Evolutionary conservation across 192 early-diverging fungal species (phyloP), one percentile per base, ranked within the genome.

Genomic region (Umbelopsis isabellina): DNA sequence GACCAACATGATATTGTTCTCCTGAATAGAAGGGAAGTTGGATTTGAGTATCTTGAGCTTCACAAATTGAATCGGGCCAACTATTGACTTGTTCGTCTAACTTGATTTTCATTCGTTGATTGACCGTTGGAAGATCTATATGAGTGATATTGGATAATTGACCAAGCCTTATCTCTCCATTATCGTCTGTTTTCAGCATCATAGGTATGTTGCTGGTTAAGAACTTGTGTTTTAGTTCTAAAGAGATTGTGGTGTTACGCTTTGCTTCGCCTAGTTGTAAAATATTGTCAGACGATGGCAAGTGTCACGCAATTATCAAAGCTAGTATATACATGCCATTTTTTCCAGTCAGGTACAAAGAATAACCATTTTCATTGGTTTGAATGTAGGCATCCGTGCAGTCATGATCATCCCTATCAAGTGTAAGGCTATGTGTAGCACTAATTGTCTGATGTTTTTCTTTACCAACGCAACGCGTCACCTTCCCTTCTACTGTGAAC

Each of bases 121-220:
- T 15, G 33, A 61, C 23, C n/a, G 18, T 27, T 18, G 55, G 55
- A 16, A 61, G 21, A 33, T 18, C 23, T 6, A 61, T 35, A 11
- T 30, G 27, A 16, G 55, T 35, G 46, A 76, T 73, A 37, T 72
- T 53, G 1, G 45, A 12, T 30, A 83, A 45, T 2, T 41, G 22
- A 12, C 83, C 83, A 6, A 85, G 68, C 11, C 65, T 65, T 9
- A 82, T 71, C 2, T 77, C 46, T 49, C 83, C 83, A 16, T 80
- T 50, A 15, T 76, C 69, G 45, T 82, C 68, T 1, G 80, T 79
- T 37, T 71, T 72, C 27, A 85, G 47, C 6, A 46, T 65, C 0
- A 73, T 46, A 13, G 27, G 44, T 9, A 79, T 69, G 2, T 46
- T 8, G 7, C 30, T 18, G 16, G 1, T 1, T 21, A 55, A 66